phyloP scores from a whole-genome alignment of 495 filamentous ascomycete species.

The Xylaria telfairii region DNA sequence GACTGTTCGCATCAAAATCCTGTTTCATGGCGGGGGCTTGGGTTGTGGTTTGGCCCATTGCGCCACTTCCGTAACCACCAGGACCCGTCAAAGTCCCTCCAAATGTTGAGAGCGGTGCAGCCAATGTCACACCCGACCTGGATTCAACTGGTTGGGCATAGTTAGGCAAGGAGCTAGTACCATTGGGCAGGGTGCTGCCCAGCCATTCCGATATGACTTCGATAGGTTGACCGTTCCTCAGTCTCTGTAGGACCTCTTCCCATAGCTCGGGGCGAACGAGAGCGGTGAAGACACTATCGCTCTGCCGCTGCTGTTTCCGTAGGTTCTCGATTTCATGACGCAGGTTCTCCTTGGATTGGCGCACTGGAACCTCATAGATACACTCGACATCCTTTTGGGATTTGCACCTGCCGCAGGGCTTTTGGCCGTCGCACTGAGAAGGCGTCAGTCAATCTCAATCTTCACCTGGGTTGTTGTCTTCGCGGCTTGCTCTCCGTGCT shows the following conservation, averaged over 20 bases:
- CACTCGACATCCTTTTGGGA: constrained; percentile 56
- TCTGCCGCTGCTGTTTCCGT: constrained; percentile 51
- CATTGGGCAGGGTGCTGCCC: constrained; percentile 33
- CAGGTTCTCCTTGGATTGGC: constrained; percentile 61
- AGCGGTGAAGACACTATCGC: constrained; percentile 54
- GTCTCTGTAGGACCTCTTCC: constrained; percentile 54
- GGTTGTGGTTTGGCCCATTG: constrained; percentile 28
- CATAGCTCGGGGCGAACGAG: constrained; percentile 49
- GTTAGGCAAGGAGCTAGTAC: constrained; percentile 25
- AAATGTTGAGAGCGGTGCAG: constrained; percentile 34
- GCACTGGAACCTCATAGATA: constrained; percentile 59
- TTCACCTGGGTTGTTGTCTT: neutral
- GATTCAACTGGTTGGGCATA: constrained; percentile 32
- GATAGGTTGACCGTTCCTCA: constrained; percentile 56
- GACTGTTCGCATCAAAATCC: constrained; percentile 47
- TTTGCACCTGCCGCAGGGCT: constrained; percentile 57
- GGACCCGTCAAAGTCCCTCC: constrained; percentile 28
- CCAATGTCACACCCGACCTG: constrained; percentile 30
- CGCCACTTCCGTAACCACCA: constrained; percentile 31
- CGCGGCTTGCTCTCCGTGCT: neutral
- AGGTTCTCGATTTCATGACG: constrained; percentile 58
- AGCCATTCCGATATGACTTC: constrained; percentile 57
- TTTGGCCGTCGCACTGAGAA: constrained; percentile 58
- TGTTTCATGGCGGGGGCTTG: constrained; percentile 37
- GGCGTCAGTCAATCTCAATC: constrained; percentile 13